Percentiles rank a stretch among this genome's conserved stretches.
Conservation (phyloP, 1,284 basidiomycete genomes). For the Tylopilus sp. region DNA sequence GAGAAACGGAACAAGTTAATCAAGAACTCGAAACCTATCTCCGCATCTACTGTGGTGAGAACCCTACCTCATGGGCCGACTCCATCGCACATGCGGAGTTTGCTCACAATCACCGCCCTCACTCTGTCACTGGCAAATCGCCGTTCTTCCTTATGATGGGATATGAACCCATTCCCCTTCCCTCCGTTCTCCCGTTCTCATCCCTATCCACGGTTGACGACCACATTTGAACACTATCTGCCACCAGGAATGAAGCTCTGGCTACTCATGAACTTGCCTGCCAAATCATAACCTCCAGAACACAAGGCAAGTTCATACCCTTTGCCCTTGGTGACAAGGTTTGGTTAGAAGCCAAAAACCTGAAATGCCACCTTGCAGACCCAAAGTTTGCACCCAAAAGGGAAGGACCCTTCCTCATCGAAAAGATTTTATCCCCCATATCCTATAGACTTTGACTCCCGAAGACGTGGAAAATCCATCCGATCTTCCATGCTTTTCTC, state of each 20-base stretch:
- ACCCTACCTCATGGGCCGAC: not conserved
- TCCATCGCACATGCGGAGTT: not conserved
- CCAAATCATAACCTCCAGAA: not conserved
- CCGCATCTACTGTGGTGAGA: not conserved
- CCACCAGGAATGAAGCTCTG: not conserved
- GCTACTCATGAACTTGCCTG: not conserved
- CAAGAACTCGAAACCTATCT: constrained; percentile 10
- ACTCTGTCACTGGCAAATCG: not conserved
- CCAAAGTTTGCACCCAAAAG: not conserved
- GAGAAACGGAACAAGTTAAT: not conserved
- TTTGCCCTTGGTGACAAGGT: too few species aligned
- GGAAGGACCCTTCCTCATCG: not conserved
- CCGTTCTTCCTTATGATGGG: constrained; percentile 7
- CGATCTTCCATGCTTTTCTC: not conserved
- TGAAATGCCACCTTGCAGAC: too few species aligned
- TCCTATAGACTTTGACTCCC: not conserved
- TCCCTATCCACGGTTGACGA: too few species aligned
- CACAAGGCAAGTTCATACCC: not conserved
- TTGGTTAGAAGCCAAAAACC: too few species aligned
- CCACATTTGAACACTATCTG: too few species aligned
- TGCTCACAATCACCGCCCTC: not conserved
- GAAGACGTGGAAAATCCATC: not conserved
- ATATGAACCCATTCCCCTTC: not conserved
- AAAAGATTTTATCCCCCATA: not conserved
- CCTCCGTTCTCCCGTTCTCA: too few species aligned